These are phyloP conservation scores for Sporothrix brasiliensis DNA, from an alignment of 2,329 filamentous ascomycete genomes.

Conservation along the genomic window DNA sequence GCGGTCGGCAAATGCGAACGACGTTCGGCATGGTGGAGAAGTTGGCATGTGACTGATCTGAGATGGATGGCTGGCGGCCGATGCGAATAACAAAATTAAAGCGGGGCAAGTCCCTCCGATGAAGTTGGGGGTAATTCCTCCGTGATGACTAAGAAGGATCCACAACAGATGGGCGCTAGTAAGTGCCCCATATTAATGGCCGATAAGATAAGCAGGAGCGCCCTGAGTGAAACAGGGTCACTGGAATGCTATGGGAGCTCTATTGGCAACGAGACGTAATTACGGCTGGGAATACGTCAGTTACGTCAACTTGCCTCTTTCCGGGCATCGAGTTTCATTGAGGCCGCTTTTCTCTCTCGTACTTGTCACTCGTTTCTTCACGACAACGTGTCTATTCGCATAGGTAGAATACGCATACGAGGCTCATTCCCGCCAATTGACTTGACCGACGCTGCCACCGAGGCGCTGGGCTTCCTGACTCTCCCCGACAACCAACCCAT, in stretches of 20 bases:
- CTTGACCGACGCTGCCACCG: not conserved
- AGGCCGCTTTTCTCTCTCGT: not conserved
- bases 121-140: not conserved
- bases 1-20: constrained; percentile 1
- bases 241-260: not conserved
- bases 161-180: not conserved
- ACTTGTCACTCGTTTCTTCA: not conserved
- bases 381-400: not conserved
- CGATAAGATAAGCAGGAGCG: constrained; percentile 23
- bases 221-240: not conserved
- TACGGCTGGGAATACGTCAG: constrained; percentile 4
- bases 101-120: constrained; percentile 2
- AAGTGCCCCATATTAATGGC: not conserved
- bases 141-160: not conserved
- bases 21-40: constrained; percentile 22
- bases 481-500: not conserved
- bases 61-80: constrained; percentile 8
- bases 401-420: not conserved
- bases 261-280: constrained; percentile 4
- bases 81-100: constrained; percentile 26
- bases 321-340: not conserved
- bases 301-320: not conserved
- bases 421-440: not conserved
- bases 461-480: not conserved
- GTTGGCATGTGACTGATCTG: constrained; percentile 25